These are phyloP conservation scores for Pholiota molesta DNA, from an alignment of 768 basidiomycete species.

Conservation along the genomic window DNA sequence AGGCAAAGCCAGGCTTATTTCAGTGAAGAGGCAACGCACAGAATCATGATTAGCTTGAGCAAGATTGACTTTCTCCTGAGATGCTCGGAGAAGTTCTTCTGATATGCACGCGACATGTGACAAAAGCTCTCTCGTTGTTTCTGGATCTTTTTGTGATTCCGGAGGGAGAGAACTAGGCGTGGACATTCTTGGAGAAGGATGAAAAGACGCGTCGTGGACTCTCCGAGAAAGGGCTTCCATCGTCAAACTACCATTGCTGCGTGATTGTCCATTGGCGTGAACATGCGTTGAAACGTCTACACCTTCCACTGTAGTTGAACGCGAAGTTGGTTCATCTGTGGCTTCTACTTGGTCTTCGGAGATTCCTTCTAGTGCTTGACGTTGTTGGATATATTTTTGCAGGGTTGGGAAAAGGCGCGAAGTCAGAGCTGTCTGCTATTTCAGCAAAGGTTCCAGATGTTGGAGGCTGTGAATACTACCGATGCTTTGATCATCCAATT, in stretches of 20 bases:
- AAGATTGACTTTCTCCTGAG: slow-evolving; percentile 80
- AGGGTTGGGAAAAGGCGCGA: slow-evolving; percentile 46
- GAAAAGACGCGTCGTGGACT: background rate
- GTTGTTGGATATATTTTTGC: slow-evolving; percentile 45
- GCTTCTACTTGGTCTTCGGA: slow-evolving; percentile 5
- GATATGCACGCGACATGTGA: slow-evolving; percentile 59
- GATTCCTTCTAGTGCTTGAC: slow-evolving; percentile 19
- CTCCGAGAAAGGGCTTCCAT: background rate
- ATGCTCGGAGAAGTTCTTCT: slow-evolving; percentile 62
- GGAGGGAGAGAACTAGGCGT: slow-evolving; percentile 25
- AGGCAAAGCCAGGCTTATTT: background rate
- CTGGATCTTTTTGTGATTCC: slow-evolving; percentile 30
- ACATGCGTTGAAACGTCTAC: background rate
- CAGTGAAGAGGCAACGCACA: slow-evolving; percentile 40
- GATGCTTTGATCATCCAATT: slow-evolving; percentile 69
- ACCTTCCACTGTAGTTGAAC: background rate
- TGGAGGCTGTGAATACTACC: slow-evolving; percentile 37
- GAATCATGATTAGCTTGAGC: slow-evolving; percentile 72
- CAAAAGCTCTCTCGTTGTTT: slow-evolving; percentile 53
- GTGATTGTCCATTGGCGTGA: background rate
- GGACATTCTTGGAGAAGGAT: slow-evolving; percentile 11
- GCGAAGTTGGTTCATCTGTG: background rate
- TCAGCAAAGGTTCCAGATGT: background rate
- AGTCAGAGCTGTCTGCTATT: slow-evolving; percentile 30
- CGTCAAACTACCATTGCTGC: background rate